Base-by-base conservation (phyloP, 148 eudicot species). In the Heliamphora exappendiculata region DNA sequence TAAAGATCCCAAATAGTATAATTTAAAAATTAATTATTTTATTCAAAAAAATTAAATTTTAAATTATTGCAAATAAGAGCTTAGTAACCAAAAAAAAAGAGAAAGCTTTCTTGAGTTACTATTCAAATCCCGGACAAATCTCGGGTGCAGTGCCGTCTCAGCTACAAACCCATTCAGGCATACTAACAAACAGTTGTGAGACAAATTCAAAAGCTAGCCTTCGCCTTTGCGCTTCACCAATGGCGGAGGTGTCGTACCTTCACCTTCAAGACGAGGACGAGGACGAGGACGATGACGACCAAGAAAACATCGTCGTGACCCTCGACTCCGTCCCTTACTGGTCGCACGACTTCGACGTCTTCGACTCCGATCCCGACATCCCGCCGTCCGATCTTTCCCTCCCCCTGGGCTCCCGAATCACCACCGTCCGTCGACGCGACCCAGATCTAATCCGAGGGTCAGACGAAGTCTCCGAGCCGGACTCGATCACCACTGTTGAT, bases 181-280 rank as follows among this genome's bases (percentile, higher is more conserved):
- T n/a, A n/a, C n/a, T n/a, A n/a, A n/a, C n/a, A n/a, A n/a, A n/a
- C n/a, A n/a, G n/a, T n/a, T n/a, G n/a, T n/a, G n/a, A n/a, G n/a
- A n/a, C n/a, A n/a, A n/a, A n/a, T n/a, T n/a, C n/a, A n/a, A n/a
- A n/a, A n/a, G n/a, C n/a, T n/a, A n/a, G n/a, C n/a, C n/a, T n/a
- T n/a, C n/a, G n/a, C n/a, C n/a, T n/a, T n/a, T 29, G 57, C 26
- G 59, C 41, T 59, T 77, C 83, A 80, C 60, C 83, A 73, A 88
- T 88, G 91, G 87, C 87, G 81, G 91, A 84, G 49, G 85, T 81
- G 8, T 78, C 85, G 0, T 82, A 51, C 78, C 79, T 77, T 65
- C 80, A 80, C 78, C 74, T 81, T 70, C 84, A 78, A 0, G 86
- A 79, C 55, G 66, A 60, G 4, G 26, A 67, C 20, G 88, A n/a